These are phyloP conservation scores for Hanseniaspora clermontiae DNA, from an alignment of 805 yeast species.

Conservation along the genomic window DNA sequence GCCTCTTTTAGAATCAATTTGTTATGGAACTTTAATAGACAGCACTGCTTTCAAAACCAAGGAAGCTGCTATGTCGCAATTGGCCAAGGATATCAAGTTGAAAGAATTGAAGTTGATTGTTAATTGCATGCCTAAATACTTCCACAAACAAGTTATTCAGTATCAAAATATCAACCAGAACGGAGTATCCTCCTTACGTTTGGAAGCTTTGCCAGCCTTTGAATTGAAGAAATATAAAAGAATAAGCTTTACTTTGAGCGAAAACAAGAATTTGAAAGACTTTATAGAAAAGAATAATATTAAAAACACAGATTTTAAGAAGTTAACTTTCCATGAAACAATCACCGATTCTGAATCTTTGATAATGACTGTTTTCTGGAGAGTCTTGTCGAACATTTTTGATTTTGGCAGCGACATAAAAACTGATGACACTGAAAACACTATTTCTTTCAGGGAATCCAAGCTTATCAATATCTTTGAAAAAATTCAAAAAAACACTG, in stretches of 20 bases:
- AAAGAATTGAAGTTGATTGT: constrained; percentile 4
- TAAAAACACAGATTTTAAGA: neutral
- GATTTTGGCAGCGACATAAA: neutral
- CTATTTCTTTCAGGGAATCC: neutral
- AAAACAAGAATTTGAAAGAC: neutral
- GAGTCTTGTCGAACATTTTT: neutral
- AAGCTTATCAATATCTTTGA: neutral
- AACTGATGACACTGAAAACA: neutral
- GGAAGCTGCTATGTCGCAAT: neutral
- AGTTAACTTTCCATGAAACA: neutral
- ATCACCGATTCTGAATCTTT: neutral
- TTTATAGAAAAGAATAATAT: neutral
- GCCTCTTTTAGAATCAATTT: neutral
- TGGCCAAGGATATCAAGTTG: neutral
- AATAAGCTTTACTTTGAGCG: neutral
- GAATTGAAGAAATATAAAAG: neutral
- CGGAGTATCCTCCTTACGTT: neutral
- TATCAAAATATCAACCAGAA: neutral
- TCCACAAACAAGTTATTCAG: constrained; percentile 6
- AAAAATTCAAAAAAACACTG: neutral
- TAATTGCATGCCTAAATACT: constrained; percentile 9
- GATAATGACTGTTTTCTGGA: constrained; percentile 3
- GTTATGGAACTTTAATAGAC: constrained; percentile 8
- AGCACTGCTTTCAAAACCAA: neutral
- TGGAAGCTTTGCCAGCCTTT: neutral